phyloP scores from a whole-genome alignment of 2,329 filamentous ascomycete genomes.

The Hymenoscyphus scutula region DNA sequence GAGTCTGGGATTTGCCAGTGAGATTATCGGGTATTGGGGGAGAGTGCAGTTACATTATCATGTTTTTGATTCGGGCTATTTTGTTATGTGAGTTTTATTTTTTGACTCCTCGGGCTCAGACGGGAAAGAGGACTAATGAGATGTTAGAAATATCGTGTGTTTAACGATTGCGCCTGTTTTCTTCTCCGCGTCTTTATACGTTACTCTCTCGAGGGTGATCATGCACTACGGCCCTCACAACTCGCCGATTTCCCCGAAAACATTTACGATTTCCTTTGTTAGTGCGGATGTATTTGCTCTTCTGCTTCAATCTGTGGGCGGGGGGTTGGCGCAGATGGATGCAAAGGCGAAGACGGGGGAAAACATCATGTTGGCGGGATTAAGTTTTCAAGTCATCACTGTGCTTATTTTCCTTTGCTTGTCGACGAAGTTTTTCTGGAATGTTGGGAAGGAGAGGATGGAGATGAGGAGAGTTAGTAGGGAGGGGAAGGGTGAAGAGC shows the following conservation, averaged over 20 bases:
- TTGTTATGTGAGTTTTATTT: slow-evolving; percentile 24
- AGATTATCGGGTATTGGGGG: slow-evolving; percentile 57
- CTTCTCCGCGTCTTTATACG: slow-evolving; percentile 60
- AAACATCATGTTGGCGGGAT: slow-evolving; percentile 40
- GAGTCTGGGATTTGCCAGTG: slow-evolving; percentile 49
- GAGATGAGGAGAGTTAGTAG: no score
- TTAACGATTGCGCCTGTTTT: slow-evolving; percentile 45
- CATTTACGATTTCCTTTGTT: slow-evolving; percentile 47
- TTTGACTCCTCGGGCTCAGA: no score
- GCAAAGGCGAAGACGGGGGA: slow-evolving; percentile 24
- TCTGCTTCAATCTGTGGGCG: slow-evolving; percentile 56
- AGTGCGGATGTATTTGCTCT: slow-evolving; percentile 57
- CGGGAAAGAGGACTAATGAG: background rate
- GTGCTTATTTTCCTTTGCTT: slow-evolving; percentile 32
- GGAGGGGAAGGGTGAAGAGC: background rate
- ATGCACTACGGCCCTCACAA: slow-evolving; percentile 49
- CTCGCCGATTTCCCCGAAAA: slow-evolving; percentile 36
- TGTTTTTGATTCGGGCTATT: slow-evolving; percentile 23
- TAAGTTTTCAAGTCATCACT: slow-evolving; percentile 39
- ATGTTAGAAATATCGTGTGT: slow-evolving; percentile 49
- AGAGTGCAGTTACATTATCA: slow-evolving; percentile 31
- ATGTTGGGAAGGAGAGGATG: slow-evolving; percentile 16
- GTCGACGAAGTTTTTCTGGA: slow-evolving; percentile 18
- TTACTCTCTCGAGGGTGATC: slow-evolving; percentile 54
- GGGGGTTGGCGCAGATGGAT: slow-evolving; percentile 45